Conservation (phyloP, 352 stramenopile genomes). For the Phytophthora boehmeriae region DNA sequence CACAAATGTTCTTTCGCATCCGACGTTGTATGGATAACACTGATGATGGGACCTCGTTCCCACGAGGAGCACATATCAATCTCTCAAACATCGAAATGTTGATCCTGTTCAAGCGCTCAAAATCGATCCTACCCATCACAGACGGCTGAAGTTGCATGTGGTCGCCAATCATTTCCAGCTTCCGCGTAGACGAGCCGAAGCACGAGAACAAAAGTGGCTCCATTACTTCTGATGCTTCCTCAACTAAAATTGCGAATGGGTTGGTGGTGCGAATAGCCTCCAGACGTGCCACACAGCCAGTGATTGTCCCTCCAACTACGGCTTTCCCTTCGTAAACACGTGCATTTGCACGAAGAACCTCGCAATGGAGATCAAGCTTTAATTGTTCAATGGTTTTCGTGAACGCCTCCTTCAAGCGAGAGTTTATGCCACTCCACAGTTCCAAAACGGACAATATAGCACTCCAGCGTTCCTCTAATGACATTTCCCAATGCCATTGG, state of each 20-base stretch:
- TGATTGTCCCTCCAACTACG: constrained; percentile 89
- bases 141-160: constrained; percentile 87
- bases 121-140: constrained; percentile 87
- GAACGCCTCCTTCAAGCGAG: constrained; percentile 26
- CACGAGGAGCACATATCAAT: constrained; percentile 72
- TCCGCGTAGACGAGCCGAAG: constrained; percentile 80
- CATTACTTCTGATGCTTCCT: constrained; percentile 89
- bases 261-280: constrained; percentile 85
- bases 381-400: constrained; percentile 33
- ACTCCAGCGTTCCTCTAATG: constrained; percentile 61
- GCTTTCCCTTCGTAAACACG: constrained; percentile 84
- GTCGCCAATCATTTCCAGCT: constrained; percentile 91
- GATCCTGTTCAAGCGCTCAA: constrained; percentile 85
- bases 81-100: constrained; percentile 91
- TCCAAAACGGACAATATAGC: constrained; percentile 37
- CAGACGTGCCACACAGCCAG: constrained; percentile 81
- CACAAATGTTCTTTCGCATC: constrained; percentile 89
- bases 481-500: constrained; percentile 81
- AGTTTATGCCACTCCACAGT: constrained; percentile 28
- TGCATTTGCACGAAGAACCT: constrained; percentile 70
- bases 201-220: constrained; percentile 88
- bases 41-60: constrained; percentile 71
- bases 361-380: constrained; percentile 62
- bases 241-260: constrained; percentile 86
- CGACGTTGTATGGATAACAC: constrained; percentile 87